Evolutionary conservation across 768 basidiomycete species (phyloP).

Genomic region (Termitomyces sp.): DNA sequence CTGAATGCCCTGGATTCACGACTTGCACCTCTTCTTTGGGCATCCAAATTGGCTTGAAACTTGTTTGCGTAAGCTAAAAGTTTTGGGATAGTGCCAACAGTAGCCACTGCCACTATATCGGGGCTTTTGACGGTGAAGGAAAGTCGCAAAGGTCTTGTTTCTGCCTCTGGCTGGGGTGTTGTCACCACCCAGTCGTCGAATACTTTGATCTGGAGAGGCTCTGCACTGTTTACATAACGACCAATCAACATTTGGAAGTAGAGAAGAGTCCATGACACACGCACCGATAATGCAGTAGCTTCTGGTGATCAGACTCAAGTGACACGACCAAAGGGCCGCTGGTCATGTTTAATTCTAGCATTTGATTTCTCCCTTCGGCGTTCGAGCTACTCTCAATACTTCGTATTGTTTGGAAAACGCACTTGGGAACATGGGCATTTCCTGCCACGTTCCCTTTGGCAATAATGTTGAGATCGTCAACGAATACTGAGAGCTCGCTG

Average conservation of each 20-base stretch:
- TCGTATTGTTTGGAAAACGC: slow-evolving; percentile 73
- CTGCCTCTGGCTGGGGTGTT: slow-evolving; percentile 32
- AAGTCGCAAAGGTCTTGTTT: slow-evolving; percentile 55
- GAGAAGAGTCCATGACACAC: neutral
- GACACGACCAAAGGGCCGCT: slow-evolving; percentile 64
- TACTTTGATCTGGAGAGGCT: slow-evolving; percentile 72
- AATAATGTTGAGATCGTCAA: slow-evolving; percentile 61
- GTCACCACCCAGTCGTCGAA: slow-evolving; percentile 78
- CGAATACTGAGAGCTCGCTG: slow-evolving; percentile 62
- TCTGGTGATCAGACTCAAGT: slow-evolving; percentile 75
- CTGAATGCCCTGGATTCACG: slow-evolving; percentile 78
- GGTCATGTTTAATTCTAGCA: slow-evolving; percentile 74
- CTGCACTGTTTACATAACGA: slow-evolving; percentile 46
- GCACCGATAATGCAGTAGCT: slow-evolving; percentile 72
- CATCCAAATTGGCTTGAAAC: slow-evolving; percentile 68
- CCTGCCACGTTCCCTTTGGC: slow-evolving; percentile 77
- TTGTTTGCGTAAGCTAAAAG: slow-evolving; percentile 71
- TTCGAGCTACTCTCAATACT: slow-evolving; percentile 40
- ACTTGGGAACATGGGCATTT: slow-evolving; percentile 58
- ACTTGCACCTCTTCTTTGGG: slow-evolving; percentile 73
- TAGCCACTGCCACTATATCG: slow-evolving; percentile 63
- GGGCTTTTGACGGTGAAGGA: slow-evolving; percentile 75
- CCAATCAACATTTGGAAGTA: neutral
- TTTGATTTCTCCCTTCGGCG: slow-evolving; percentile 37
- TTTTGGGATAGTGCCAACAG: slow-evolving; percentile 74